Base-by-base conservation (phyloP, 257 asterid genomes). In the Solanum tarapatanum region DNA sequence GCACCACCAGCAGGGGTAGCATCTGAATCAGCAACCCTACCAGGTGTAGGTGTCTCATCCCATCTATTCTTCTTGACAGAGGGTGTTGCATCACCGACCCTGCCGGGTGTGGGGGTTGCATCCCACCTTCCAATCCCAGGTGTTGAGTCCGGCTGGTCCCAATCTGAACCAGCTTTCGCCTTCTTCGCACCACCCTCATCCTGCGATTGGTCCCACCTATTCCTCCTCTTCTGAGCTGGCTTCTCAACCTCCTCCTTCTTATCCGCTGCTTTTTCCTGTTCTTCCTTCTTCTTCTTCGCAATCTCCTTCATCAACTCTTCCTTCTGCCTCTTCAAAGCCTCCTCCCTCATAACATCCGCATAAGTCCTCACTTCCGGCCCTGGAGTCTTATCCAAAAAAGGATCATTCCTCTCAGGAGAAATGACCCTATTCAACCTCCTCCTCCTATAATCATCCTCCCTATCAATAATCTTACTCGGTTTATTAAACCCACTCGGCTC, bases 71-170 rank as follows among this genome's bases (percentile, higher is more conserved):
- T 94, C 94, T 92, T 92, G 17, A 94, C 83, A 0, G 98, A 94
- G 2, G 98, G 98, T 10, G 98, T 96, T 66, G 98, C 98, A 90
- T 96, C 98, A 11, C 98, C 96, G 28, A 94, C 35, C 89, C 98
- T 93, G n/a, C 98, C 98, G 3, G 98, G 98, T 0, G 99, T 96
- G 0, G 98, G 98, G 6, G 98, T 96, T 2, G 99, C 98, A 92
- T 95, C 99, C 99, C 99, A 96, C 89, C 98, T 94, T 60, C 98
- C 99, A 86, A 94, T 94, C 51, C 99, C 99, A 39, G 96, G 98
- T 7, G 99, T 92, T 0, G 98, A 94, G 79, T 96, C 98, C 0
- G 97, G 99, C 87, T 93, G 69, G 89, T 96, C 99, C 99, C 99
- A 96, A 76, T 96, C 99, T 64, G 98, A 95, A 7, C 95, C 96